Evolutionary conservation across 1,284 basidiomycete genomes (phyloP).

Genomic region (Moniliophthora roreri): DNA sequence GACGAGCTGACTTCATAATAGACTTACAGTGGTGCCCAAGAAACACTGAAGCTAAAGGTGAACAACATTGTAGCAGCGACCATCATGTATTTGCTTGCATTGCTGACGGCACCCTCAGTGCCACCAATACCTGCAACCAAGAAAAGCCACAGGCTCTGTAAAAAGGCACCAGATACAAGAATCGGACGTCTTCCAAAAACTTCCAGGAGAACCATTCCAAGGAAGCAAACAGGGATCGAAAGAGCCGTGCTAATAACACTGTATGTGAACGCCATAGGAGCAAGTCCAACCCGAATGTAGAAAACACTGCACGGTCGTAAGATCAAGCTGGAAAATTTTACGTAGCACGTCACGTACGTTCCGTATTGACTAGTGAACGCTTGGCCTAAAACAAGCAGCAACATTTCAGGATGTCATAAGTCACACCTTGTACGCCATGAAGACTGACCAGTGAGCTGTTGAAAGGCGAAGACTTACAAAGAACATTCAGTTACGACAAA

Average conservation of each 20-base stretch:
- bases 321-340: background rate
- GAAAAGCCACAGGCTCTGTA: constrained; percentile 12
- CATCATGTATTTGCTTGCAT: constrained; percentile 10
- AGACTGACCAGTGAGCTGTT: constrained; percentile 12
- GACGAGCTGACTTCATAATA: background rate
- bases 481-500: background rate
- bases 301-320: constrained; percentile 7
- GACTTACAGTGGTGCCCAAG: constrained; percentile 14
- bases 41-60: constrained; percentile 13
- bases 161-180: constrained; percentile 11
- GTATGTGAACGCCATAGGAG: constrained; percentile 11
- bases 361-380: constrained; percentile 15
- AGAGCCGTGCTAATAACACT: constrained; percentile 14
- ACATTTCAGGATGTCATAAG: too few relatives aligned
- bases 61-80: constrained; percentile 13
- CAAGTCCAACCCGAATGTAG: constrained; percentile 13
- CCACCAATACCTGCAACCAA: constrained; percentile 14
- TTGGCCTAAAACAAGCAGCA: constrained; percentile 2
- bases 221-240: constrained; percentile 12
- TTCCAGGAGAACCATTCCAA: constrained; percentile 12
- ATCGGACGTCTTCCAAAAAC: constrained; percentile 11
- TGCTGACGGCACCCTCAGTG: background rate
- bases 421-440: too few relatives aligned
- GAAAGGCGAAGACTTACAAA: constrained; percentile 15
- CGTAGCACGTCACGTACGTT: constrained; percentile 8